Evolutionary conservation across 2,329 filamentous ascomycete species (phyloP).

Genomic region (Aureobasidium sp.): DNA sequence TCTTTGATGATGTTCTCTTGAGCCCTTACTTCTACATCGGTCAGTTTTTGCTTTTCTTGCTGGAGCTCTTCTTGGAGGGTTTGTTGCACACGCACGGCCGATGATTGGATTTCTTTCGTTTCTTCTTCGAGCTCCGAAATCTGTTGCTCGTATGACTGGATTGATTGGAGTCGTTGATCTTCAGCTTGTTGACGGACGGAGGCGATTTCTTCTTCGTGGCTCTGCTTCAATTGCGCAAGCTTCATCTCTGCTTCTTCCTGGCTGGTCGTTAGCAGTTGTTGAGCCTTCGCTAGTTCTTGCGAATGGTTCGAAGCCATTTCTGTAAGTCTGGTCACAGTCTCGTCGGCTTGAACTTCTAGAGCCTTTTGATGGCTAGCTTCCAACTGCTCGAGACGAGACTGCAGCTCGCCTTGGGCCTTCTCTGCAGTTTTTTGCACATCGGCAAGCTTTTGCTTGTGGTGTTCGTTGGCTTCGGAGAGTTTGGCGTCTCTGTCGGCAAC

Average conservation of each 20-base stretch:
- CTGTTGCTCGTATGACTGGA: conserved; percentile 5
- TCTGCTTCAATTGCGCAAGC: conserved; percentile 3
- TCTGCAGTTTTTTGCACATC: not conserved
- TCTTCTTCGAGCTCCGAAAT: not conserved
- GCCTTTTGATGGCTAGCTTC: not conserved
- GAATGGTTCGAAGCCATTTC: conserved; percentile 4
- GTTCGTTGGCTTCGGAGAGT: not conserved
- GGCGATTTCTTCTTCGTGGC: conserved; percentile 7
- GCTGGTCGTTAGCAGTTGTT: conserved; percentile 6
- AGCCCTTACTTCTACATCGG: conserved; percentile 12
- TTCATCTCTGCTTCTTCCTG: conserved; percentile 12
- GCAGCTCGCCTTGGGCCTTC: not conserved
- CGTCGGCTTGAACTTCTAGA: not conserved
- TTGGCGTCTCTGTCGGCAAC: not conserved
- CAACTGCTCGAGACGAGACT: conserved; percentile 1
- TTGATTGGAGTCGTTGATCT: not conserved
- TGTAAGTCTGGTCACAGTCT: not conserved
- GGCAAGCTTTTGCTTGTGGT: not conserved
- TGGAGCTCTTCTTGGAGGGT: conserved; percentile 5
- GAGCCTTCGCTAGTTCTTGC: not conserved
- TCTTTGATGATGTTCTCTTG: conserved; percentile 1
- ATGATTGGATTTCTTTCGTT: not conserved
- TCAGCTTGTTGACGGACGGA: conserved; percentile 3
- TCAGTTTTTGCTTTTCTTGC: conserved; percentile 9
- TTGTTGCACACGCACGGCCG: conserved; percentile 12